Evolutionary conservation across 2,329 filamentous ascomycete genomes (phyloP).

Genomic region (Fusarium graminum): DNA sequence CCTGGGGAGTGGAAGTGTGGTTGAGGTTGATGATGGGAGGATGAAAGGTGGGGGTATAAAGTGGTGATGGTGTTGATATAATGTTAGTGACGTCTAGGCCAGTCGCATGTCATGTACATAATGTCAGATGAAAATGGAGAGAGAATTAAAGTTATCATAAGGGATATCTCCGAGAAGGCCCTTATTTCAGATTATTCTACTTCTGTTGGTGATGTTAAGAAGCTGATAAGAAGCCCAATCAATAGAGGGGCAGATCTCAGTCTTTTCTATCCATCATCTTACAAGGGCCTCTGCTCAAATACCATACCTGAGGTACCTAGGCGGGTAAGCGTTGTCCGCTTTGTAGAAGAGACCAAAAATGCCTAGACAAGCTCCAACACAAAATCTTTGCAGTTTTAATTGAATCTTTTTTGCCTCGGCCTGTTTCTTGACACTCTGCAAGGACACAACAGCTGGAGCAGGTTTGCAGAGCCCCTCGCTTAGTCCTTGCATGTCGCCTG

Average conservation of each 20-base stretch:
- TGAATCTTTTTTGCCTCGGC: too few relatives aligned
- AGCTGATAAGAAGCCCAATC: constrained; percentile 25
- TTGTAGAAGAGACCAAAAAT: too few relatives aligned
- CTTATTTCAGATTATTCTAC: not conserved
- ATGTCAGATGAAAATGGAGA: not conserved
- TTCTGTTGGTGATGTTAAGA: constrained; percentile 10
- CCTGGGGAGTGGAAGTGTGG: constrained; percentile 8
- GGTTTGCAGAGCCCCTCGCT: constrained; percentile 37
- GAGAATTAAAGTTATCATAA: not conserved
- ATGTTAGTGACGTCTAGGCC: constrained; percentile 1
- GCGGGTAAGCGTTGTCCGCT: too few relatives aligned
- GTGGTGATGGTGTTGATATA: constrained; percentile 23
- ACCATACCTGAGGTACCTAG: too few relatives aligned
- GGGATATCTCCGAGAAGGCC: not conserved
- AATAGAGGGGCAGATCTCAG: constrained; percentile 35
- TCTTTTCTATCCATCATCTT: not conserved
- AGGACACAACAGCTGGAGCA: constrained; percentile 11
- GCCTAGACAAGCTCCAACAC: too few relatives aligned
- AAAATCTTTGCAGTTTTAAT: too few relatives aligned
- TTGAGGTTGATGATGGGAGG: constrained; percentile 23
- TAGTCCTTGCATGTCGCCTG: constrained; percentile 9
- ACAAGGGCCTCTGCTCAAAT: not conserved
- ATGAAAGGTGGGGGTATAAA: constrained; percentile 30
- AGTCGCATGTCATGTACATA: constrained; percentile 1
- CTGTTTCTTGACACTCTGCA: not conserved